Percentiles rank a stretch among this genome's conserved stretches.
These are phyloP conservation scores for Beauveria bassiana DNA, from an alignment of 2,329 filamentous ascomycete species.

Conservation along the genomic window DNA sequence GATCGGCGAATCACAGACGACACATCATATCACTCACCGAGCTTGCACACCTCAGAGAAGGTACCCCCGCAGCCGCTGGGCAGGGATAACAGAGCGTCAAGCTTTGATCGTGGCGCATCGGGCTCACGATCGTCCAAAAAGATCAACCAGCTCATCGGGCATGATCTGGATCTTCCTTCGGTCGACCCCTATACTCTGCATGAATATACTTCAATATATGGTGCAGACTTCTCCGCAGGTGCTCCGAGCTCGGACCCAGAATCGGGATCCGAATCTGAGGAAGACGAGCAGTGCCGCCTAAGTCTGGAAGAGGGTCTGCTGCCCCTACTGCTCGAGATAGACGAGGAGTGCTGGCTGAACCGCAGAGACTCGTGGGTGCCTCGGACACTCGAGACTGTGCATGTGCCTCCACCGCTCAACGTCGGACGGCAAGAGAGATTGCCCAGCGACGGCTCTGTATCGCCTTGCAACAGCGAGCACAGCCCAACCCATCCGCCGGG, in stretches of 20 bases:
- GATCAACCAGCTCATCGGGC: constrained; percentile 34
- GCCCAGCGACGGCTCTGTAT: neutral
- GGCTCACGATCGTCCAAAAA: constrained; percentile 28
- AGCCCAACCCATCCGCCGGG: neutral
- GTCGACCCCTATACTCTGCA: neutral
- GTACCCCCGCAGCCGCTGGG: neutral
- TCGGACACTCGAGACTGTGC: neutral
- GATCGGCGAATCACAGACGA: neutral
- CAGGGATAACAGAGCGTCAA: neutral
- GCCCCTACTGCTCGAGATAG: neutral
- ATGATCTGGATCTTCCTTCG: constrained; percentile 24
- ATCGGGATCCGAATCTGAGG: neutral
- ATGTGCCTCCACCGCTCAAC: neutral
- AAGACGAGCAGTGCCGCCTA: neutral
- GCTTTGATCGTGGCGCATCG: constrained; percentile 12
- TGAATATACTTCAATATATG: neutral
- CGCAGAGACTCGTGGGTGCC: constrained; percentile 2
- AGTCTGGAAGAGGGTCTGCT: neutral
- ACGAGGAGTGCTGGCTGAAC: neutral
- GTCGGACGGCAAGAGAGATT: neutral
- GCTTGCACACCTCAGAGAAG: neutral
- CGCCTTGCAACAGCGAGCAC: neutral
- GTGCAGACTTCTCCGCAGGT: neutral
- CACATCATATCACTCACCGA: neutral
- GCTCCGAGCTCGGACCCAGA: neutral